phyloP scores from a whole-genome alignment of 352 stramenopile species.

The Globisporangium iwayamae region DNA sequence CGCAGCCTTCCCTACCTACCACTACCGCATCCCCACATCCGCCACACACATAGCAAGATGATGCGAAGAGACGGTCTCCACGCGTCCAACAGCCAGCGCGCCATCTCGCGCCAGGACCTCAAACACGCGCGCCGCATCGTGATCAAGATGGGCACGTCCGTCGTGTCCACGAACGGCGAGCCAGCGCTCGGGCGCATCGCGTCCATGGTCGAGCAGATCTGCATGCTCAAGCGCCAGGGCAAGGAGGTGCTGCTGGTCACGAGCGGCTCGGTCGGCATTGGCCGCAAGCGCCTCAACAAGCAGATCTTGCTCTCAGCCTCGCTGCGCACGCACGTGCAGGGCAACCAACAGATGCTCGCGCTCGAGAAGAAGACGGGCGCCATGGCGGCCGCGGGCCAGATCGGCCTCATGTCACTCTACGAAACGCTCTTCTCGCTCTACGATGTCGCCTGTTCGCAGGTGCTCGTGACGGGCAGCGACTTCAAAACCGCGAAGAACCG shows the following conservation, averaged over 20 bases:
- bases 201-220: conserved; percentile 93
- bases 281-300: conserved; percentile 92
- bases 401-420: conserved; percentile 98
- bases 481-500: conserved; percentile 85
- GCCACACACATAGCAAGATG: conserved; percentile 20
- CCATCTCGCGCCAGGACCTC: conserved; percentile 67
- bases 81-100: conserved; percentile 42
- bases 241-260: conserved; percentile 89
- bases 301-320: conserved; percentile 88
- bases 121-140: conserved; percentile 88
- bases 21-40: not conserved
- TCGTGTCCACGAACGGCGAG: conserved; percentile 92
- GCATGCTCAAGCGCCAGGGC: conserved; percentile 88
- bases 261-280: conserved; percentile 92
- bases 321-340: conserved; percentile 83
- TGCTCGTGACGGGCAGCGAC: conserved; percentile 77
- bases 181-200: conserved; percentile 89
- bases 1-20: not conserved
- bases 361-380: conserved; percentile 87
- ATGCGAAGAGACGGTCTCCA: conserved; percentile 56
- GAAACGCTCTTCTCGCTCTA: conserved; percentile 95
- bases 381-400: conserved; percentile 93
- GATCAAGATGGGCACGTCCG: conserved; percentile 95
- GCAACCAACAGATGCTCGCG: conserved; percentile 87
- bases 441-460: conserved; percentile 93